Percentiles rank a stretch among this genome's conserved stretches.
Evolutionary conservation across 2,329 filamentous ascomycete genomes (phyloP).

Genomic region (Dendryphion nanum): DNA sequence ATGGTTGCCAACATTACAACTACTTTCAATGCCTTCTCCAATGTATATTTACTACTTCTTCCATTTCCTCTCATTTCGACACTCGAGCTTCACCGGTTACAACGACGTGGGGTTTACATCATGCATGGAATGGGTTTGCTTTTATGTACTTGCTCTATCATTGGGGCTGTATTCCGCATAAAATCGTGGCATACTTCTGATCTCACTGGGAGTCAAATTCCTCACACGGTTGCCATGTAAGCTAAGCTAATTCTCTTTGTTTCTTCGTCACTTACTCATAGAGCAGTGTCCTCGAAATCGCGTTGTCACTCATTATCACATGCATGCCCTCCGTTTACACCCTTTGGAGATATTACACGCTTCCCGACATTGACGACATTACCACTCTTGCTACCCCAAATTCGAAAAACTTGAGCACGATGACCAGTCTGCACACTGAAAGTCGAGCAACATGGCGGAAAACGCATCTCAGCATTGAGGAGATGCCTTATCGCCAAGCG

Average conservation of each 20-base stretch:
- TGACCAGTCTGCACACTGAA: slow-evolving; percentile 5
- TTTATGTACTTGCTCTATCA: slow-evolving; percentile 16
- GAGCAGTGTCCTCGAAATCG: slow-evolving; percentile 18
- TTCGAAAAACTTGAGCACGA: slow-evolving; percentile 6
- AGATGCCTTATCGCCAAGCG: slow-evolving; percentile 14
- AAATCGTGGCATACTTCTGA: slow-evolving; percentile 14
- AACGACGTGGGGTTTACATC: slow-evolving; percentile 12
- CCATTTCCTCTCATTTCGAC: slow-evolving; percentile 8
- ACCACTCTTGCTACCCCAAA: slow-evolving; percentile 14
- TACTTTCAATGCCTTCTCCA: slow-evolving; percentile 10
- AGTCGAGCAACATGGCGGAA: slow-evolving; percentile 16
- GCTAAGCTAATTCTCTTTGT: slow-evolving; percentile 9
- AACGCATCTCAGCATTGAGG: slow-evolving; percentile 18
- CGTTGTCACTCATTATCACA: slow-evolving; percentile 16
- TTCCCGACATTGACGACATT: slow-evolving; percentile 15
- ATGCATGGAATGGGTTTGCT: slow-evolving; percentile 11
- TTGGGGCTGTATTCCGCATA: slow-evolving; percentile 14
- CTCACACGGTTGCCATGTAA: slow-evolving; percentile 5
- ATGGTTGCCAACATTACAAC: slow-evolving; percentile 8
- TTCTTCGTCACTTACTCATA: too few relatives aligned
- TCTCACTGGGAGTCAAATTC: slow-evolving; percentile 16
- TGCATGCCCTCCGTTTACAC: slow-evolving; percentile 16
- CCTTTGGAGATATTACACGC: slow-evolving; percentile 14
- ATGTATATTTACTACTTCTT: slow-evolving; percentile 15
- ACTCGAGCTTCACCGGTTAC: slow-evolving; percentile 9